These are phyloP conservation scores for Parietichytrium sp. DNA, from an alignment of 108 stramenopile species.

Conservation along the genomic window DNA sequence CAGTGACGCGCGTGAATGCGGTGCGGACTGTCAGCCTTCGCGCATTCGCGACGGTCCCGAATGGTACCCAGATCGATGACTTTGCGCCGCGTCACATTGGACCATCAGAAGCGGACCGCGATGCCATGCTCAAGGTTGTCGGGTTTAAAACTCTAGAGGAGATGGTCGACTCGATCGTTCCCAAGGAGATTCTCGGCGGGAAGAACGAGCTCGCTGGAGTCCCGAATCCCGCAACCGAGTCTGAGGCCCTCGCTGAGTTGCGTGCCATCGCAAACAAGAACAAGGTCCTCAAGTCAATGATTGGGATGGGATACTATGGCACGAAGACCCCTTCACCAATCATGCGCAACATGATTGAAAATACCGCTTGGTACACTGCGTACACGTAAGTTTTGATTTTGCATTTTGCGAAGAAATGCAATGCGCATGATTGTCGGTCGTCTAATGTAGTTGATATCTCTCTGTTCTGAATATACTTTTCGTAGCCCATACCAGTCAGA, in stretches of 20 bases:
- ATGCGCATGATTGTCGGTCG: background rate
- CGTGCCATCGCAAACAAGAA: constrained; percentile 65
- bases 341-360: constrained; percentile 95
- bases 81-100: constrained; percentile 73
- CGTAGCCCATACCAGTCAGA: constrained; percentile 99
- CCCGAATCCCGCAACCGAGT: constrained; percentile 77
- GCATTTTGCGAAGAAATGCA: background rate
- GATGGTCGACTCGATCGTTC: constrained; percentile 85
- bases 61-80: background rate
- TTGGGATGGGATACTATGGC: constrained; percentile 96
- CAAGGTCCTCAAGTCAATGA: constrained; percentile 91
- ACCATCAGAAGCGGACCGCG: constrained; percentile 69
- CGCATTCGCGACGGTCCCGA: background rate
- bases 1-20: too few species aligned
- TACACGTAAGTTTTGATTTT: background rate
- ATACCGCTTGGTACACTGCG: constrained; percentile 86
- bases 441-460: background rate
- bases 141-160: constrained; percentile 82
- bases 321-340: constrained; percentile 90
- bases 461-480: constrained; percentile 88
- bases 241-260: constrained; percentile 75
- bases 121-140: constrained; percentile 76
- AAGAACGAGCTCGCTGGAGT: constrained; percentile 65
- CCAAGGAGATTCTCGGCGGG: constrained; percentile 74
- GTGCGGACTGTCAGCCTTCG: background rate